These are phyloP conservation scores for Rhizophagus clarus DNA, from an alignment of 192 early-diverging fungal genomes.

Conservation along the genomic window DNA sequence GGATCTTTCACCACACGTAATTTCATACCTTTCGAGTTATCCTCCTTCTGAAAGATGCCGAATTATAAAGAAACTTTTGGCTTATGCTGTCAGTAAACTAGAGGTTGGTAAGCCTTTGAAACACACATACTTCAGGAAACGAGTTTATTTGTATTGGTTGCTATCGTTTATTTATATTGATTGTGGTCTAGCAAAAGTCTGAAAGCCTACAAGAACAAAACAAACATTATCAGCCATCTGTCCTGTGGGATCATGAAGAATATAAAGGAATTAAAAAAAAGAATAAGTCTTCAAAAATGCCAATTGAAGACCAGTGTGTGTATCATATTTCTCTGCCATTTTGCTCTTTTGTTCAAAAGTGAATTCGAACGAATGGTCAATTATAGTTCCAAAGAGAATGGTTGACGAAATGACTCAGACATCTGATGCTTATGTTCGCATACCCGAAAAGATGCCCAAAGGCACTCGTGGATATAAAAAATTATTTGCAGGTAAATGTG, in stretches of 20 bases:
- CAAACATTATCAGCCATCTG: neutral
- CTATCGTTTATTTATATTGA: neutral
- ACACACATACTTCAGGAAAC: neutral
- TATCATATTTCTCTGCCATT: neutral
- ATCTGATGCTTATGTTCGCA: neutral
- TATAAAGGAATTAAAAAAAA: neutral
- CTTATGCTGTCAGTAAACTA: neutral
- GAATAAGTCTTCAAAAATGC: neutral
- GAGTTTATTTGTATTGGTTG: neutral
- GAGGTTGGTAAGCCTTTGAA: neutral
- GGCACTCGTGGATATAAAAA: neutral
- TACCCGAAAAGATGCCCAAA: neutral
- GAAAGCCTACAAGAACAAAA: neutral
- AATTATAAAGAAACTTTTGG: neutral
- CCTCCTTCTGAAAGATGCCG: neutral
- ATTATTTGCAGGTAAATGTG: neutral
- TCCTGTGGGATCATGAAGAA: neutral
- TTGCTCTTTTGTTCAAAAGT: neutral
- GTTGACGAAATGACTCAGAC: constrained; percentile 5
- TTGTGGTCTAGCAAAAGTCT: neutral
- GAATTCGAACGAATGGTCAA: neutral
- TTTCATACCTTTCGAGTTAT: neutral
- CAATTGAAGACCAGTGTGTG: neutral
- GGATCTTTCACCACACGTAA: neutral
- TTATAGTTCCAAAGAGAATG: neutral